Evolutionary conservation across 2,329 filamentous ascomycete genomes (phyloP).

Genomic region (Teratosphaeria epicoccoides): DNA sequence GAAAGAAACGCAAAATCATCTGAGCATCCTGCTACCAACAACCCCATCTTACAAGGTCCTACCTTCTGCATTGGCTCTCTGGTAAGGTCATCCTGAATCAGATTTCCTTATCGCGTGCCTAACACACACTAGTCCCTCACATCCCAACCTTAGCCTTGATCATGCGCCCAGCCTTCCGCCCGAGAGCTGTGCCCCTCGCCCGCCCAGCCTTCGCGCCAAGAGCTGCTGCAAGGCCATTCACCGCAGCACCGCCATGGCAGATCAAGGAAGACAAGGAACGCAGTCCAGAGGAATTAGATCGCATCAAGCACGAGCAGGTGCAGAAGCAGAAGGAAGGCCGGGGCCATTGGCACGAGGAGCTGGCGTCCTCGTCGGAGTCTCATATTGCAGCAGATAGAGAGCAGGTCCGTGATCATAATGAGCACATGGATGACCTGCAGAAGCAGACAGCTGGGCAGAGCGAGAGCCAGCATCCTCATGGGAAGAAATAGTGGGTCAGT

Average conservation of each 20-base stretch:
- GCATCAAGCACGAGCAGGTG: constrained; percentile 35
- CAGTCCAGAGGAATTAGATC: constrained; percentile 30
- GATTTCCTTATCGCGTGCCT: background rate
- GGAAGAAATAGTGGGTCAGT: constrained; percentile 8
- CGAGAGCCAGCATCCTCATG: constrained; percentile 27
- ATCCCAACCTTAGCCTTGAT: background rate
- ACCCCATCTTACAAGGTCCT: background rate
- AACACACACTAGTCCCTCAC: background rate
- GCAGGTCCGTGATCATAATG: constrained; percentile 31
- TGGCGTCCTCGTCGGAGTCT: constrained; percentile 32
- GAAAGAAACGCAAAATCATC: background rate
- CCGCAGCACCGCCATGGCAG: constrained; percentile 20
- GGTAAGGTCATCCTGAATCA: background rate
- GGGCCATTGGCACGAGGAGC: constrained; percentile 34
- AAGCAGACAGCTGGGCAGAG: constrained; percentile 32
- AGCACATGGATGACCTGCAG: constrained; percentile 36
- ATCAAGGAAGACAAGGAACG: constrained; percentile 33
- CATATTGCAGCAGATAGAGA: constrained; percentile 34
- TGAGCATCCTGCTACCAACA: background rate
- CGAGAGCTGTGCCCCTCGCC: background rate
- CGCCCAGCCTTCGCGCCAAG: background rate
- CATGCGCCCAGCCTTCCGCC: background rate
- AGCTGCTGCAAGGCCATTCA: constrained; percentile 13
- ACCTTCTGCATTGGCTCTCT: background rate
- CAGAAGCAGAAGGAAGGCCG: constrained; percentile 33